A percentile compares a stretch with the other conserved stretches of the same genome.
Evolutionary conservation across 768 basidiomycete species (phyloP).

Genomic region (Lactifluus subvellereus): DNA sequence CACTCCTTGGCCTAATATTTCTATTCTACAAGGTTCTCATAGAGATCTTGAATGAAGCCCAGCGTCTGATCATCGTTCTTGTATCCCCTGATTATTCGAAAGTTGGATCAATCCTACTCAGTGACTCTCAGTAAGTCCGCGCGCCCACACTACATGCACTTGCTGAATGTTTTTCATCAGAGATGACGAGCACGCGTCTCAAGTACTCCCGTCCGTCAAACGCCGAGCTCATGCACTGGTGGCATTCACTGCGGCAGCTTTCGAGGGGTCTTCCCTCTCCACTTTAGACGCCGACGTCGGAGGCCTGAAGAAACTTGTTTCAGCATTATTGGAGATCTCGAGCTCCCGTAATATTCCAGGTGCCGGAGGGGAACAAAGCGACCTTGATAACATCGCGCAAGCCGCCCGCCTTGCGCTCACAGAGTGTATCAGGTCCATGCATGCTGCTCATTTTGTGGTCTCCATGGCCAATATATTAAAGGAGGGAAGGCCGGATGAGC

Average conservation of each 20-base stretch:
- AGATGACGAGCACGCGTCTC: conserved; percentile 52
- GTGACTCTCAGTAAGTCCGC: conserved; percentile 45
- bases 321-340: conserved; percentile 45
- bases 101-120: conserved; percentile 46
- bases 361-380: conserved; percentile 27
- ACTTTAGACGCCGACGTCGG: conserved; percentile 20
- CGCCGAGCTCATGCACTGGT: conserved; percentile 66
- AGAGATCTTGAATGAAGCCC: conserved; percentile 61
- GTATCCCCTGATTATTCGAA: conserved; percentile 32
- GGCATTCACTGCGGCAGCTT: conserved; percentile 51
- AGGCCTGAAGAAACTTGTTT: conserved; percentile 40
- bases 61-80: conserved; percentile 47
- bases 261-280: conserved; percentile 34
- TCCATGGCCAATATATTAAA: conserved; percentile 50
- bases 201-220: conserved; percentile 41
- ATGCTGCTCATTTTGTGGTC: conserved; percentile 62
- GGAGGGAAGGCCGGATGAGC: conserved; percentile 15
- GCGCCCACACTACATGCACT: background rate
- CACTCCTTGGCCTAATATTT: background rate
- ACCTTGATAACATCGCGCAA: conserved; percentile 11
- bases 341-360: conserved; percentile 31
- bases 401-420: conserved; percentile 20
- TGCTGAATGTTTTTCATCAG: conserved; percentile 31
- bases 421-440: conserved; percentile 50
- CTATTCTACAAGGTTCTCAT: conserved; percentile 45